These are phyloP conservation scores for Vitis hybrid DNA, from an alignment of 177 flowering plant species.

Conservation along the genomic window DNA sequence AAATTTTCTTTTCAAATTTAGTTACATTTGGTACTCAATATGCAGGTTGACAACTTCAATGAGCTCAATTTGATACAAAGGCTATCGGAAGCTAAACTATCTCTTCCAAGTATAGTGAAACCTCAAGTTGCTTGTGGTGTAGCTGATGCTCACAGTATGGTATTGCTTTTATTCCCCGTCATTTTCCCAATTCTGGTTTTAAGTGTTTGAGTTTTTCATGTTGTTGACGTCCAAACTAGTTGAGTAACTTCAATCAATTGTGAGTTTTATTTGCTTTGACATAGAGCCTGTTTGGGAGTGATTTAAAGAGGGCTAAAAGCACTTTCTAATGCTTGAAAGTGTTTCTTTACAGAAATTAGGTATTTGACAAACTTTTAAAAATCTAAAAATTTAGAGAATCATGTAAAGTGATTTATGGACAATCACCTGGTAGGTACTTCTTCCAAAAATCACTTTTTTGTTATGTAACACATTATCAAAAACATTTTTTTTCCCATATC, in stretches of 20 bases:
- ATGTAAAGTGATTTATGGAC: too few relatives aligned
- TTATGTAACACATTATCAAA: too few relatives aligned
- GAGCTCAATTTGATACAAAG: constrained; percentile 49
- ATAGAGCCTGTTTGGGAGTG: not conserved
- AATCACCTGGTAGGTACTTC: too few relatives aligned
- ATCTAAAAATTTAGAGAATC: too few relatives aligned
- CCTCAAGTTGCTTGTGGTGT: constrained; percentile 98
- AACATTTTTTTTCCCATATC: too few relatives aligned
- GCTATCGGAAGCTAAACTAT: constrained; percentile 49
- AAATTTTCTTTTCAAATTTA: not conserved
- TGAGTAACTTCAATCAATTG: not conserved
- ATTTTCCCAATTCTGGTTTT: constrained; percentile 1
- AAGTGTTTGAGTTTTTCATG: not conserved
- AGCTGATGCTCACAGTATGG: constrained; percentile 85
- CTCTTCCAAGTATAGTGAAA: constrained; percentile 80
- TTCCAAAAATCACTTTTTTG: too few relatives aligned
- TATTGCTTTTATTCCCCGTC: constrained; percentile 2
- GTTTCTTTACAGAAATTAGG: too few relatives aligned
- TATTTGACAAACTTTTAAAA: too few relatives aligned
- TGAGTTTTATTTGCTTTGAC: not conserved
- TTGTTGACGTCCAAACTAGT: not conserved
- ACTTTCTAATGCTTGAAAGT: too few relatives aligned
- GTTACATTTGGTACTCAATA: constrained; percentile 7
- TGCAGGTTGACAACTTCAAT: constrained; percentile 72
- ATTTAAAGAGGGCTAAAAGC: too few relatives aligned